A percentile compares a stretch with the other conserved stretches of the same genome.
Conservation (phyloP, 257 asterid genomes). For the Fraxinus quadrangulata region DNA sequence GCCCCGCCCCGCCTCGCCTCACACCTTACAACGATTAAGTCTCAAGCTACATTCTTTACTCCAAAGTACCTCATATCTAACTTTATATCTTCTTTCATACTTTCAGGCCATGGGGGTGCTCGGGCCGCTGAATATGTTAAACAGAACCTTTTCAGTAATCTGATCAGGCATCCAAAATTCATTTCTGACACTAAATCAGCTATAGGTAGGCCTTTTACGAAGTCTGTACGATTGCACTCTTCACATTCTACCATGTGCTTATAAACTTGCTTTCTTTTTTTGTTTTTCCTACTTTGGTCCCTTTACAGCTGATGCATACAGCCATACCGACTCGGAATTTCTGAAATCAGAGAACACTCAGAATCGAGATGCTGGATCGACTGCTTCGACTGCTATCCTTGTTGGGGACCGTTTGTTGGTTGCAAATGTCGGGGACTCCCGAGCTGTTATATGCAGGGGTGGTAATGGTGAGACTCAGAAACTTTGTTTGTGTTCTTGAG, state of each 20-base stretch:
- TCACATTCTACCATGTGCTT: neutral
- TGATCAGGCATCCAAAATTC: constrained; percentile 86
- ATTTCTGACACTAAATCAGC: constrained; percentile 91
- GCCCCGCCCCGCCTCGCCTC: neutral
- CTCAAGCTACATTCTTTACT: neutral
- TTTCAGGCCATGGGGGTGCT: constrained; percentile 95
- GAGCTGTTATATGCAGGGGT: constrained; percentile 92
- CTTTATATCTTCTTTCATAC: constrained; percentile 14
- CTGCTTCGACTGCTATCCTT: constrained; percentile 97
- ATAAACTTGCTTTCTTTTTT: neutral
- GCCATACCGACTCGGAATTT: constrained; percentile 88
- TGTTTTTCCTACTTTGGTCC: neutral
- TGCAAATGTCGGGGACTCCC: constrained; percentile 93
- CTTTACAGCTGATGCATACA: constrained; percentile 84
- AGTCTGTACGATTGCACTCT: neutral
- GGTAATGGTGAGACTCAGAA: constrained; percentile 63
- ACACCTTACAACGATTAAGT: neutral
- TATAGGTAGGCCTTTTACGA: constrained; percentile 51
- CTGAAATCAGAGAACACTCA: constrained; percentile 82
- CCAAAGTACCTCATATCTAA: neutral
- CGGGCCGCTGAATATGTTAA: constrained; percentile 98
- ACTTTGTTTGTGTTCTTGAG: neutral
- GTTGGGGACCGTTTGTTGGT: constrained; percentile 89
- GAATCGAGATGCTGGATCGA: constrained; percentile 91
- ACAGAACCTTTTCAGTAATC: constrained; percentile 86